phyloP scores from a whole-genome alignment of 2,329 filamentous ascomycete species.

The Aquanectria penicillioides region DNA sequence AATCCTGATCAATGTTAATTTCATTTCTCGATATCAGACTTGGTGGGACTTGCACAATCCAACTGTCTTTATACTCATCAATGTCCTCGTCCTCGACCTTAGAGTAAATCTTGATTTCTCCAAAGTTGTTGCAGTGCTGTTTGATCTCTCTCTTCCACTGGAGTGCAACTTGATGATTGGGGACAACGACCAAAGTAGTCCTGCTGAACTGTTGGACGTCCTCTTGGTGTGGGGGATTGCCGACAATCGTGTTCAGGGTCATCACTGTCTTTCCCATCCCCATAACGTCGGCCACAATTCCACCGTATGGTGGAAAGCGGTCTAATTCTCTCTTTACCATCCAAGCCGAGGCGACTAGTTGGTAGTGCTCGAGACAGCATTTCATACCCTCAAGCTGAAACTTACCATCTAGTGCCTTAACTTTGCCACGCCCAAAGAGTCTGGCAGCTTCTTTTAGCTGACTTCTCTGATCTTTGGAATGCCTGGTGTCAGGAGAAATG shows the following conservation, averaged over 20 bases:
- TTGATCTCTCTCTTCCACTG: conserved; percentile 46
- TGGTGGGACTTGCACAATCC: conserved; percentile 20
- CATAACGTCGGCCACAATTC: conserved; percentile 70
- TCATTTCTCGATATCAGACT: background rate
- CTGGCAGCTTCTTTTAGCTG: conserved; percentile 28
- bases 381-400: conserved; percentile 35
- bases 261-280: conserved; percentile 78
- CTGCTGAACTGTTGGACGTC: conserved; percentile 48
- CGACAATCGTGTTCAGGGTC: conserved; percentile 77
- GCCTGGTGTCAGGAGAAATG: conserved; percentile 30
- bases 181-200: conserved; percentile 47
- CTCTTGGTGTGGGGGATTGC: conserved; percentile 57
- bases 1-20: conserved; percentile 35
- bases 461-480: conserved; percentile 7
- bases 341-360: conserved; percentile 62
- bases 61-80: background rate
- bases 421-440: conserved; percentile 32
- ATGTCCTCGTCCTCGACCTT: background rate
- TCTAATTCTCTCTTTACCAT: conserved; percentile 63
- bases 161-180: conserved; percentile 25
- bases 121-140: conserved; percentile 31
- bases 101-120: conserved; percentile 21
- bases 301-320: conserved; percentile 60
- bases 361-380: conserved; percentile 54
- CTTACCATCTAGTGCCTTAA: background rate